Percentiles rank a stretch among this genome's conserved stretches.
phyloP scores from a whole-genome alignment of 352 stramenopile genomes.

The Phytophthora tubulina region DNA sequence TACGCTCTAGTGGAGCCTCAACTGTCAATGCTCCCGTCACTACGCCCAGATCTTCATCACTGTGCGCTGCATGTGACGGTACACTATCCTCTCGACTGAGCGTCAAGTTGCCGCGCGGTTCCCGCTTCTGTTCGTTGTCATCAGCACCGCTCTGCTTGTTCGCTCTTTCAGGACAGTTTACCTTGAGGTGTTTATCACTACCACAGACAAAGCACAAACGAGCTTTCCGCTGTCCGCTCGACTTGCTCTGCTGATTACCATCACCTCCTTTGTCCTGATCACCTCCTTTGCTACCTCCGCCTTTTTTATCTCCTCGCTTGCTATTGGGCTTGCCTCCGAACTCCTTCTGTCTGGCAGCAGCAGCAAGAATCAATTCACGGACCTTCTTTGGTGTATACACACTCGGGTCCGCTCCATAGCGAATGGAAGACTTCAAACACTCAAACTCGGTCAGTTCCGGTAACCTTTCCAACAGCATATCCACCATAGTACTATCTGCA shows the following conservation, averaged over 20 bases:
- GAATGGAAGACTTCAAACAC: conserved; percentile 9
- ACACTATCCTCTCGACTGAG: conserved; percentile 1
- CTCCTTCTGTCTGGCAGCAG: conserved; percentile 8
- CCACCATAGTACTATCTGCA: conserved; percentile 14
- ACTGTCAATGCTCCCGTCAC: background rate
- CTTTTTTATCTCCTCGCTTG: background rate
- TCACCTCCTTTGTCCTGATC: conserved; percentile 8
- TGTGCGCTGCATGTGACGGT: background rate
- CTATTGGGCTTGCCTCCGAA: background rate
- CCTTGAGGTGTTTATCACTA: conserved; percentile 2
- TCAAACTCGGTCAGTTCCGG: conserved; percentile 2
- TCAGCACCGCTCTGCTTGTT: conserved; percentile 1
- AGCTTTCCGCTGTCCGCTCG: background rate
- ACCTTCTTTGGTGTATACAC: conserved; percentile 9
- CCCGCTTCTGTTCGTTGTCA: conserved; percentile 12
- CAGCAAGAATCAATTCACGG: background rate
- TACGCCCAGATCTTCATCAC: background rate
- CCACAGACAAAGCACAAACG: conserved; percentile 3
- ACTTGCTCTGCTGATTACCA: background rate
- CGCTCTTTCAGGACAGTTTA: conserved; percentile 7
- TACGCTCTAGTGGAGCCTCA: no score
- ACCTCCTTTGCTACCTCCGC: background rate
- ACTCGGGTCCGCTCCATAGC: conserved; percentile 6
- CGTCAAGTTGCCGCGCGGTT: conserved; percentile 1
- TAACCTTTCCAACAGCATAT: conserved; percentile 3